Base-by-base conservation (phyloP, 2,329 filamentous ascomycete genomes). In the Didymella glomerata region DNA sequence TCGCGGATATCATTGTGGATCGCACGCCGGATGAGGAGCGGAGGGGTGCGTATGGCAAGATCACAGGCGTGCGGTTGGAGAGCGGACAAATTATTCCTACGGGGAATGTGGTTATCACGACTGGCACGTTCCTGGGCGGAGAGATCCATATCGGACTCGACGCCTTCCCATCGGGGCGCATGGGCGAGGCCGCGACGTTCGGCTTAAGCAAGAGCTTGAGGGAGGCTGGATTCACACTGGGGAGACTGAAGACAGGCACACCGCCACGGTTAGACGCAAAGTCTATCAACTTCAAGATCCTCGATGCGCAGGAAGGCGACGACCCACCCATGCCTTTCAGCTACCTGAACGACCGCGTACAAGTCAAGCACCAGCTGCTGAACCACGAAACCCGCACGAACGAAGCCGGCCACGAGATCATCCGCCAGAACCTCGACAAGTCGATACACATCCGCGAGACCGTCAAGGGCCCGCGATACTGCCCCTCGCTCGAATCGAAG, bases 361-460 rank as follows among this genome's bases (percentile, higher is more conserved):
- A 89, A 1, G 92, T 97, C 0, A 81, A 91, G 72, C 84, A 91
- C 11, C 95, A 99, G 78, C 82, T 98, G 36, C 83, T 86, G n/a
- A 97, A 93, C 80, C 88, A 92, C 82, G 87, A 88, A 56, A 97
- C 94, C 1, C 87, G 93, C 72, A 99, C 95, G 24, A 98, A 97
- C 72, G 83, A 88, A 48, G 85, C 83, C 5, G 88, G 92, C 0
- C 95, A 99, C 77, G 86, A 91, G 16, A 86, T 99, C 48, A 90
- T 97, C 60, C 87, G 92, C 45, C 86, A 87, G 7, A 97, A 98
- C 71, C 86, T 99, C n/a, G 90, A 96, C 73, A 96, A 97, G 74
- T 96, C 92, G 0, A 91, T 99, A 34, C 95, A 99, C 74, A 98
- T 99, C 63, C 88, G 95, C 24, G 95, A 99, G 77, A 94, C 92